Evolutionary conservation across 306 rosid genomes (phyloP).

Genomic region (Rosa lucieae): DNA sequence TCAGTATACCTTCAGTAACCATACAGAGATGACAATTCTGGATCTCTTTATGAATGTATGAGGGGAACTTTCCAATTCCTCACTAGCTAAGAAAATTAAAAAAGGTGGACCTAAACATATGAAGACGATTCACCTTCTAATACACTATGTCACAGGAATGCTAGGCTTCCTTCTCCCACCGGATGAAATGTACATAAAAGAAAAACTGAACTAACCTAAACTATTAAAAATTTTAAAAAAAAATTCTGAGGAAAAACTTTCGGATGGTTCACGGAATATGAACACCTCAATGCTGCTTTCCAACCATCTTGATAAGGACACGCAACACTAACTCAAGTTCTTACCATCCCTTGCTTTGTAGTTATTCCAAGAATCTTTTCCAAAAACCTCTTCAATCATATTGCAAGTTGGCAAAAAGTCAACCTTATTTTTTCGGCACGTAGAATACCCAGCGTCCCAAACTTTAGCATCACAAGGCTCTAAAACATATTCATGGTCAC

Average conservation of each 20-base stretch:
- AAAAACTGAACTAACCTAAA: constrained; percentile 32
- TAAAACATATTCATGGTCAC: constrained; percentile 51
- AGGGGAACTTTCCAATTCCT: constrained; percentile 36
- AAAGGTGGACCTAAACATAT: constrained; percentile 27
- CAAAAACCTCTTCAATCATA: constrained; percentile 89
- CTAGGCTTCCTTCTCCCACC: constrained; percentile 32
- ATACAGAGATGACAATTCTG: constrained; percentile 29
- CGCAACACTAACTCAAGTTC: constrained; percentile 48
- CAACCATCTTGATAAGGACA: constrained; percentile 18
- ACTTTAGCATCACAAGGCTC: constrained; percentile 67
- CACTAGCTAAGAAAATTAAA: constrained; percentile 8
- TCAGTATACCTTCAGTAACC: constrained; percentile 12
- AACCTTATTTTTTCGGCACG: constrained; percentile 53
- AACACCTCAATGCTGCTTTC: constrained; percentile 28
- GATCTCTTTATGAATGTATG: constrained; percentile 32
- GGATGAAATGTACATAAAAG: constrained; percentile 47
- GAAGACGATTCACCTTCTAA: constrained; percentile 40
- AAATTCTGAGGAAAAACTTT: constrained; percentile 25
- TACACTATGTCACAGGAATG: constrained; percentile 55
- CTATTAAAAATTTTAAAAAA: not conserved
- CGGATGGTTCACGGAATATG: constrained; percentile 30
- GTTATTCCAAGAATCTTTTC: constrained; percentile 46
- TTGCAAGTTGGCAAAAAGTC: constrained; percentile 80
- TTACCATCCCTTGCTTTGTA: constrained; percentile 56
- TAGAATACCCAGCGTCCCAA: constrained; percentile 67